Evolutionary conservation across 768 basidiomycete species (phyloP).

Genomic region (Artomyces pyxidatus): DNA sequence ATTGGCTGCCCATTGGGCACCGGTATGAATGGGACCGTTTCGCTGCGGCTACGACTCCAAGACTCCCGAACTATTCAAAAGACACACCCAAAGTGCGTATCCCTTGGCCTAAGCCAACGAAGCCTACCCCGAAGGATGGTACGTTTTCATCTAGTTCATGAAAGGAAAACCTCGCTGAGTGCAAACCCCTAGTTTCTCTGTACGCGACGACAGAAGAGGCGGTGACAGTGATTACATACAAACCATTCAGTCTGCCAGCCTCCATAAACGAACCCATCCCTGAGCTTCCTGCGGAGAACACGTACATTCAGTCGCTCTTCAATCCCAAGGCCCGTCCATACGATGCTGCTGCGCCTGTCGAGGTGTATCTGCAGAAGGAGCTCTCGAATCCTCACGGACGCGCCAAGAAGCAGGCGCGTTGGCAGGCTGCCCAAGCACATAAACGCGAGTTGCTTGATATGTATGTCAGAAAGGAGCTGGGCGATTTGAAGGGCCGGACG

Average conservation of each 20-base stretch:
- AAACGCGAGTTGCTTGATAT: slow-evolving; percentile 43
- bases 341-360: slow-evolving; percentile 51
- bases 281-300: slow-evolving; percentile 40
- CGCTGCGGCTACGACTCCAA: slow-evolving; percentile 56
- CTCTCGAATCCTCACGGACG: slow-evolving; percentile 77
- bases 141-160: slow-evolving; percentile 15
- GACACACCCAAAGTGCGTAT: slow-evolving; percentile 32
- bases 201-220: slow-evolving; percentile 60
- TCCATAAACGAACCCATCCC: slow-evolving; percentile 20
- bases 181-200: slow-evolving; percentile 37
- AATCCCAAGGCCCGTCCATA: slow-evolving; percentile 35
- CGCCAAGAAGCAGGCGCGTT: slow-evolving; percentile 73
- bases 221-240: slow-evolving; percentile 65
- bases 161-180: slow-evolving; percentile 4
- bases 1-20: slow-evolving; percentile 46
- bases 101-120: slow-evolving; percentile 60
- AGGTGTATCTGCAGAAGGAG: slow-evolving; percentile 57
- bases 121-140: slow-evolving; percentile 38
- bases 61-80: slow-evolving; percentile 33
- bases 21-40: slow-evolving; percentile 69
- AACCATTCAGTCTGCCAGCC: slow-evolving; percentile 43
- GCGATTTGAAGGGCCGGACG: slow-evolving; percentile 51
- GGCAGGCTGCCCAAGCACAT: slow-evolving; percentile 48
- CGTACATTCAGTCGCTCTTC: slow-evolving; percentile 45
- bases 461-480: slow-evolving; percentile 38